Conservation (phyloP, 2,329 filamentous ascomycete species). For the Aspergillus calidoustus region DNA sequence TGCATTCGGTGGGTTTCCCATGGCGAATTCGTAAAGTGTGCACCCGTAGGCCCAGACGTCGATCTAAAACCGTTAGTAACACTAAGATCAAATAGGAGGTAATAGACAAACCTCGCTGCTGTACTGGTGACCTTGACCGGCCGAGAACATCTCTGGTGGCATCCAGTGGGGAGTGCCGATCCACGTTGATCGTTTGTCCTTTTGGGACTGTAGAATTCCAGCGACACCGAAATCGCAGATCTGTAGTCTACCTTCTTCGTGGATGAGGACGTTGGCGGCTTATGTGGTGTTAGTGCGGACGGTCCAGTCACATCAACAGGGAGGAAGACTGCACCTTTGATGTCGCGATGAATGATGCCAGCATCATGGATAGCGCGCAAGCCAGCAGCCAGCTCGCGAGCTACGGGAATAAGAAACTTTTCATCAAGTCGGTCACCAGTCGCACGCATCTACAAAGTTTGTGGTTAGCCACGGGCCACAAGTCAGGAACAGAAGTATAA, state of each 20-base stretch:
- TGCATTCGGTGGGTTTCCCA: constrained; percentile 54
- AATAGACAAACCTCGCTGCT: constrained; percentile 50
- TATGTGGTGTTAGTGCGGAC: constrained; percentile 16
- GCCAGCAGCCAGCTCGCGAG: constrained; percentile 65
- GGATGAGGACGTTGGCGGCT: constrained; percentile 67
- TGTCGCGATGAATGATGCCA: constrained; percentile 68
- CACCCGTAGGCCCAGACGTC: constrained; percentile 58
- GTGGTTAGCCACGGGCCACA: constrained; percentile 24
- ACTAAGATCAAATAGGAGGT: background rate
- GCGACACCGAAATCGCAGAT: constrained; percentile 71
- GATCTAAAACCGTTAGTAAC: constrained; percentile 38
- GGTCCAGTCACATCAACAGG: background rate
- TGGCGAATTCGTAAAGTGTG: constrained; percentile 55
- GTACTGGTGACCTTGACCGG: constrained; percentile 48
- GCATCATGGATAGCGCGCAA: constrained; percentile 67
- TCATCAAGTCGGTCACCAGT: constrained; percentile 59
- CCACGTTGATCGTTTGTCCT: constrained; percentile 66
- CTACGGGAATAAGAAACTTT: constrained; percentile 66
- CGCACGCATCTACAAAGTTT: constrained; percentile 50
- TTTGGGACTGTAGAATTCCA: constrained; percentile 63
- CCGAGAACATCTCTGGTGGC: constrained; percentile 63
- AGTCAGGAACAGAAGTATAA: constrained; percentile 6
- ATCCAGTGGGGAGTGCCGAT: constrained; percentile 71
- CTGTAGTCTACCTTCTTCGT: constrained; percentile 65
- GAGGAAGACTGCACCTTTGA: constrained; percentile 55